Evolutionary conservation across 2,329 filamentous ascomycete genomes (phyloP), one percentile per base, ranked within the genome.

Genomic region (Penicillium decumbens): DNA sequence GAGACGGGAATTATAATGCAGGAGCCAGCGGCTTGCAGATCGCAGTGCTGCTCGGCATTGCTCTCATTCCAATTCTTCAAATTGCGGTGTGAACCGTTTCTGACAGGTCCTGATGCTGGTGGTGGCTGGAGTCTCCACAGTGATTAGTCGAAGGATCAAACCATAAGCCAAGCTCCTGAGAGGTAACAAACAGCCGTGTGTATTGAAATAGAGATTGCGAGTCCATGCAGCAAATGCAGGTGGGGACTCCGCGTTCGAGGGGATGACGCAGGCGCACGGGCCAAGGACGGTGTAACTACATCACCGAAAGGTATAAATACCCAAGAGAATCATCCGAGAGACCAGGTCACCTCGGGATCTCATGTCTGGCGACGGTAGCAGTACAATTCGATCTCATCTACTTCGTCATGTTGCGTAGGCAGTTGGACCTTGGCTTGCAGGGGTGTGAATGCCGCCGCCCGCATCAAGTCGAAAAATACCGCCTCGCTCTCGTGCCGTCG

Each of bases 401-500:
- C 50, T n/a, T 66, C 60, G 9, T 59, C 61, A 50, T 73, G 64
- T 38, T 69, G 62, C 24, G 63, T 63, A 18, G 73, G 72, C 8
- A 76, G 59, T 8, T 64, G 51, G 32, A 72, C 62, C n/a, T 45
- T 58, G 18, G 62, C 54, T 40, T 67, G 67, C 40, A 65, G 43
- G 39, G 61, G 56, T 4, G 51, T 45, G 54, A 78, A 69, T 6
- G 61, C 62, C 25, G 67, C 65, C 35, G 67, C 58, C 32, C 62
- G 53, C 74, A 84, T 83, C 38, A 86, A 68, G 4, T 81, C 76
- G 63, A 87, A 87, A 67, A 88, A 88, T 2, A 81, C 68, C 6
- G 75, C 72, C 64, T 89, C 85, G 55, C 80, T 84, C 3, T 80
- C 76, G 65, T 88, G 85, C 28, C 85, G 75, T 50, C 80, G 77